Conservation (phyloP, 495 filamentous ascomycete genomes). For the Immersiella caudata region DNA sequence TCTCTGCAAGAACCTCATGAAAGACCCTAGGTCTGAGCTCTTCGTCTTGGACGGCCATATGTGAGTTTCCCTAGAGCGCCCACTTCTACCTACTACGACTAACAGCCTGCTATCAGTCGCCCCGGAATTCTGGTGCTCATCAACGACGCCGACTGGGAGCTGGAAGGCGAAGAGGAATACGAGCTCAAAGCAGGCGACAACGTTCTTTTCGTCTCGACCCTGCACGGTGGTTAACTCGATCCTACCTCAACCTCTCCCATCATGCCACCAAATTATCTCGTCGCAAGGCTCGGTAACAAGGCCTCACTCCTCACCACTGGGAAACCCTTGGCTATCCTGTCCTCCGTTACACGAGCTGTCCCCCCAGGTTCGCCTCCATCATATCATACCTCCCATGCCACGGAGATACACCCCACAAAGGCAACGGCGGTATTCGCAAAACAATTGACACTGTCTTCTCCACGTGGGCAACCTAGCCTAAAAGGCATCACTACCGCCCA, state of each 20-base stretch:
- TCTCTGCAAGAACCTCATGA: conserved; percentile 84
- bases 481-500: neutral
- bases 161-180: conserved; percentile 92
- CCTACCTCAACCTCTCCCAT: neutral
- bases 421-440: conserved; percentile 1
- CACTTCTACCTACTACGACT: neutral
- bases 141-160: conserved; percentile 97
- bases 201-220: conserved; percentile 95
- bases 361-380: neutral
- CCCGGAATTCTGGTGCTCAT: conserved; percentile 97
- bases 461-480: neutral
- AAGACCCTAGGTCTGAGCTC: conserved; percentile 80
- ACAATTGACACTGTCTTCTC: neutral
- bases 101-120: conserved; percentile 57
- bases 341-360: neutral
- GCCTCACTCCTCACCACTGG: neutral
- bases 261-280: neutral
- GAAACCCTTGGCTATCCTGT: neutral
- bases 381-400: neutral
- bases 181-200: conserved; percentile 80
- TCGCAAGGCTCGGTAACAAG: neutral
- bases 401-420: neutral
- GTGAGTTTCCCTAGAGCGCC: conserved; percentile 55
- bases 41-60: conserved; percentile 87
- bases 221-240: conserved; percentile 77